These are phyloP conservation scores for Arachnomyces sp. DNA, from an alignment of 2,329 filamentous ascomycete genomes.

Conservation along the genomic window DNA sequence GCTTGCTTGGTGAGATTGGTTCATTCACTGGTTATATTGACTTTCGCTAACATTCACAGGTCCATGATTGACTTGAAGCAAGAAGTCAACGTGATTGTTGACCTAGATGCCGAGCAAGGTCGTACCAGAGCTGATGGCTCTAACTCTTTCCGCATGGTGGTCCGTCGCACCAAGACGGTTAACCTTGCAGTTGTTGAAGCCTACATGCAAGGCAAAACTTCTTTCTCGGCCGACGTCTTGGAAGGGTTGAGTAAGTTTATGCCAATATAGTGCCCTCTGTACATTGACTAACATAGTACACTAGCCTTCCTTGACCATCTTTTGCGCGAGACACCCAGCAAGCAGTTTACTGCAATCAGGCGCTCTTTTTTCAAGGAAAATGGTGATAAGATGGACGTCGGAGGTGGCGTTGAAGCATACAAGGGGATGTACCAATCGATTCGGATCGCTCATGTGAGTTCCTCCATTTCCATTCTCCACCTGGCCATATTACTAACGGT, in stretches of 20 bases:
- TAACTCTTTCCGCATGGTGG: constrained; percentile 52
- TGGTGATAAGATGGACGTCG: constrained; percentile 47
- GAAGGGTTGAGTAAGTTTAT: constrained; percentile 61
- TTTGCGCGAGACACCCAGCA: constrained; percentile 68
- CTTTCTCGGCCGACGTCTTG: constrained; percentile 59
- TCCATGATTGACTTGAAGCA: constrained; percentile 27
- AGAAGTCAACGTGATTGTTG: constrained; percentile 52
- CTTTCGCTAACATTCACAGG: constrained; percentile 22
- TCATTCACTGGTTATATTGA: not conserved
- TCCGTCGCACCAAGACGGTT: constrained; percentile 59
- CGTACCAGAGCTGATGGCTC: constrained; percentile 28
- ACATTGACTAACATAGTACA: constrained; percentile 6
- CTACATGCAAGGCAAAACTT: constrained; percentile 55
- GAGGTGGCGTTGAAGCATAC: constrained; percentile 62
- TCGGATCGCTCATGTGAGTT: constrained; percentile 56
- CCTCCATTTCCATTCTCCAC: not conserved
- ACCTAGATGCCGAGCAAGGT: constrained; percentile 61
- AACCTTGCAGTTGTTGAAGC: constrained; percentile 56
- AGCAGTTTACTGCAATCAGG: constrained; percentile 62
- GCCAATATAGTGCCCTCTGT: constrained; percentile 3
- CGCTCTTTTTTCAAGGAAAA: constrained; percentile 66
- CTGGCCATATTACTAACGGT: constrained; percentile 17
- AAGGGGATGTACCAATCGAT: constrained; percentile 88
- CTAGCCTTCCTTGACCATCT: constrained; percentile 78
- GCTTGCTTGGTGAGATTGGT: constrained; percentile 63